Evolutionary conservation across 768 basidiomycete species (phyloP).

Genomic region (Rhodotorula taiwanensis): DNA sequence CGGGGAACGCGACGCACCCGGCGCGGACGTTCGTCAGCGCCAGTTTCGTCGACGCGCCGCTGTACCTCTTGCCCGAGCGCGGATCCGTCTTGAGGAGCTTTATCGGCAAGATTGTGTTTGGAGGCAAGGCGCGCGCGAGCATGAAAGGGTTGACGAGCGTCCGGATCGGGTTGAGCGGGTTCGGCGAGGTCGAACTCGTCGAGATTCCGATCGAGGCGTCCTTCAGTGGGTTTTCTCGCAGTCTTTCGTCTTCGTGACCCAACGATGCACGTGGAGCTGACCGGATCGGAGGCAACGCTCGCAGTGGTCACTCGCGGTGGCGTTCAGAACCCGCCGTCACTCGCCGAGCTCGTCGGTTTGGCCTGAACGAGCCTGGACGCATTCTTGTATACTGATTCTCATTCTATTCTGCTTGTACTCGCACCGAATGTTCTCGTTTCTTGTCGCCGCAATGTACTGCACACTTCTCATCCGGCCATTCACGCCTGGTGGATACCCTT

Average conservation of each 20-base stretch:
- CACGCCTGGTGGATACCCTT: too few species aligned
- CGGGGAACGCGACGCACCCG: conserved; percentile 28
- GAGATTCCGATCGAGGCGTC: conserved; percentile 33
- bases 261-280: neutral
- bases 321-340: conserved; percentile 1
- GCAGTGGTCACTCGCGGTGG: conserved; percentile 7
- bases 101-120: conserved; percentile 32
- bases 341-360: neutral
- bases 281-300: neutral
- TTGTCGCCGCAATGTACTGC: too few species aligned
- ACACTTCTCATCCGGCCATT: too few species aligned
- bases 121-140: conserved; percentile 21
- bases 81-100: conserved; percentile 22
- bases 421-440: too few species aligned
- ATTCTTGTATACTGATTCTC: neutral
- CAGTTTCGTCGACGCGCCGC: conserved; percentile 32
- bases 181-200: conserved; percentile 22
- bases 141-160: conserved; percentile 27
- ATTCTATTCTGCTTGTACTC: neutral
- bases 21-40: conserved; percentile 24
- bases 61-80: conserved; percentile 32
- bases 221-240: conserved; percentile 10
- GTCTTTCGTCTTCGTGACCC: too few species aligned
- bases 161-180: conserved; percentile 21
- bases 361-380: too few species aligned